Evolutionary conservation across 352 stramenopile species (phyloP).

Genomic region (Globisporangium heterothallicum): DNA sequence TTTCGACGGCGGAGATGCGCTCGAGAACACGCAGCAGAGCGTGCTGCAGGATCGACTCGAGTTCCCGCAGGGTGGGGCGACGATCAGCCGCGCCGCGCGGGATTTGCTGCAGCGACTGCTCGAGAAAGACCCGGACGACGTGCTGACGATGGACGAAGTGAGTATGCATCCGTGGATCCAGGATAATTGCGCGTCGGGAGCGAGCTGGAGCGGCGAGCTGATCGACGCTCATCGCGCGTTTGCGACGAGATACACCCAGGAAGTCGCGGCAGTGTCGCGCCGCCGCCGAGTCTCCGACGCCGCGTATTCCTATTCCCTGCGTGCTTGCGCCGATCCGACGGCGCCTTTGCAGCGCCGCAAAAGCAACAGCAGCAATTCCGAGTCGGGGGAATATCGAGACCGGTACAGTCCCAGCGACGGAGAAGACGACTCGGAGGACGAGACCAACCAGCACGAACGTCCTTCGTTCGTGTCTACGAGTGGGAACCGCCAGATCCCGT

Average conservation of each 20-base stretch:
- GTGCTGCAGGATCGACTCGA: conserved; percentile 24
- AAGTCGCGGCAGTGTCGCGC: conserved; percentile 29
- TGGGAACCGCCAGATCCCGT: conserved; percentile 22
- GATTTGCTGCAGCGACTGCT: conserved; percentile 60
- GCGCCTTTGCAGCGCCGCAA: too few species aligned
- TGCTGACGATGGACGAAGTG: conserved; percentile 59
- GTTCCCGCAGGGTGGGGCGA: conserved; percentile 18
- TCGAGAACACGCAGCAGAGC: conserved; percentile 27
- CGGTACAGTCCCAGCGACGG: not conserved
- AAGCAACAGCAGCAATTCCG: not conserved
- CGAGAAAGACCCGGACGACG: conserved; percentile 36
- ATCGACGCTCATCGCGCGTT: conserved; percentile 41
- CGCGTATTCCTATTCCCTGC: conserved; percentile 13
- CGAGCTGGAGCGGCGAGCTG: conserved; percentile 39
- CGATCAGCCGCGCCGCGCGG: conserved; percentile 51
- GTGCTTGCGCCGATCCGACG: conserved; percentile 4
- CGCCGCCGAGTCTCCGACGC: conserved; percentile 14
- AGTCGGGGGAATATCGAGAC: too few species aligned
- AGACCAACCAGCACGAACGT: conserved; percentile 26
- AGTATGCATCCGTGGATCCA: conserved; percentile 62
- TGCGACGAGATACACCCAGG: conserved; percentile 32
- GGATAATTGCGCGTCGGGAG: conserved; percentile 33
- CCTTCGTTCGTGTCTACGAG: conserved; percentile 76
- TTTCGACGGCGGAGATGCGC: conserved; percentile 18
- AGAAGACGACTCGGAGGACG: conserved; percentile 12